A percentile compares a stretch with the other conserved stretches of the same genome.
Conservation (phyloP, 2,329 filamentous ascomycete genomes). For the Alternaria sp. region DNA sequence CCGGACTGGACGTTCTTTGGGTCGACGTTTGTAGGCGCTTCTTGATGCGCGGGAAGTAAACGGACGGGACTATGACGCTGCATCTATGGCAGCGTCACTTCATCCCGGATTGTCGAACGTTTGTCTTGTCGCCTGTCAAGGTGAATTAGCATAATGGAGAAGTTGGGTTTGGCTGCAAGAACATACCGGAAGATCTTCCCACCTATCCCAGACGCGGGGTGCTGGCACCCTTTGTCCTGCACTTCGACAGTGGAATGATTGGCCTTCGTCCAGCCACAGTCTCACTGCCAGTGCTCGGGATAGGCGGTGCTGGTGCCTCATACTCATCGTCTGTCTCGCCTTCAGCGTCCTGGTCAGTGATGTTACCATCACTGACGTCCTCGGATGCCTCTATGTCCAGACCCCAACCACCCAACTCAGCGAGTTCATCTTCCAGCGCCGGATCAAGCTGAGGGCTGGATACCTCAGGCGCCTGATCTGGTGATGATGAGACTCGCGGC, state of each 20-base stretch:
- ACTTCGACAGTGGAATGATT: neutral
- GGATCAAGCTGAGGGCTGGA: neutral
- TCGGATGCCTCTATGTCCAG: neutral
- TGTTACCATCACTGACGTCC: neutral
- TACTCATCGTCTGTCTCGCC: constrained; percentile 1
- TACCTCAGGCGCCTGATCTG: neutral
- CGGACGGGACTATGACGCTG: constrained; percentile 51
- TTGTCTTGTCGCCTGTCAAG: neutral
- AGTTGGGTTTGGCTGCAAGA: neutral
- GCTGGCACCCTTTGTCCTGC: neutral
- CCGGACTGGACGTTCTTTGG: constrained; percentile 22
- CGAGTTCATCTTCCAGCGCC: neutral
- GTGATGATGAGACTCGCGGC: neutral
- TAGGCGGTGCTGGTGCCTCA: neutral
- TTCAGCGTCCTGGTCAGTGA: constrained; percentile 1
- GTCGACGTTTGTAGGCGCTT: constrained; percentile 21
- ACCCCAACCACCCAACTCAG: neutral
- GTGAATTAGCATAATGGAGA: neutral
- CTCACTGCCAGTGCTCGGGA: neutral
- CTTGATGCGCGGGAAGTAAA: constrained; percentile 33
- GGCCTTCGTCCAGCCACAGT: neutral
- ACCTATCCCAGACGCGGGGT: neutral
- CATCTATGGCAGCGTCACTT: neutral
- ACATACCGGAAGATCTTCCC: neutral
- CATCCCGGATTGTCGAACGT: neutral